Evolutionary conservation across 768 basidiomycete species (phyloP).

Genomic region (Naganishia kalamii): DNA sequence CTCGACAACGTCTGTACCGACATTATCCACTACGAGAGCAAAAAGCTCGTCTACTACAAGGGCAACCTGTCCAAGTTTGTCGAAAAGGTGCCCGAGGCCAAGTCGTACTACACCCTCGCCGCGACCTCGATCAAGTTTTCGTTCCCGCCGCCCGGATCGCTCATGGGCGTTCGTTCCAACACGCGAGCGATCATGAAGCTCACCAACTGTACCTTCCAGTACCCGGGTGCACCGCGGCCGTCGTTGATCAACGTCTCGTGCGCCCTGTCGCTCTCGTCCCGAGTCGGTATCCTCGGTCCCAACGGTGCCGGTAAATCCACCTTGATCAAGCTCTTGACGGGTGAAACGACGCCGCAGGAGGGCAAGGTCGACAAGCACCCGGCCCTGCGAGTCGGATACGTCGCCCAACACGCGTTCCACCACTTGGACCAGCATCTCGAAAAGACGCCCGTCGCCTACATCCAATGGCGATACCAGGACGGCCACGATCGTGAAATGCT

Average conservation of each 20-base stretch:
- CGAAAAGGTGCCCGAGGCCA: slow-evolving; percentile 80
- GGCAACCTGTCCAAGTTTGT: slow-evolving; percentile 90
- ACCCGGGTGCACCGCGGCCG: slow-evolving; percentile 73
- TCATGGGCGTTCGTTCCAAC: slow-evolving; percentile 94
- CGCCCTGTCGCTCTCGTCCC: slow-evolving; percentile 87
- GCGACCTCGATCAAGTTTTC: slow-evolving; percentile 89
- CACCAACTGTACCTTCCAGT: slow-evolving; percentile 83
- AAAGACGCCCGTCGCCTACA: slow-evolving; percentile 89
- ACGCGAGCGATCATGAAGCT: slow-evolving; percentile 94
- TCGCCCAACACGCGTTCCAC: slow-evolving; percentile 96
- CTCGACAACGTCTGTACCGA: slow-evolving; percentile 92
- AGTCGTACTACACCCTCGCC: slow-evolving; percentile 91
- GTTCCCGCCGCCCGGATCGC: slow-evolving; percentile 89
- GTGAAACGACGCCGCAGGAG: slow-evolving; percentile 84
- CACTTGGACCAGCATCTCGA: slow-evolving; percentile 87
- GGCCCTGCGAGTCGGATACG: slow-evolving; percentile 85
- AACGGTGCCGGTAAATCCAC: slow-evolving; percentile 97
- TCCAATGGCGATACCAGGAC: slow-evolving; percentile 97
- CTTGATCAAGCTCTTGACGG: slow-evolving; percentile 86
- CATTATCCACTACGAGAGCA: slow-evolving; percentile 92
- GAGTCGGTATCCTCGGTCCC: slow-evolving; percentile 83
- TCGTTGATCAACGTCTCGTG: slow-evolving; percentile 83
- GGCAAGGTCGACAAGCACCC: slow-evolving; percentile 93
- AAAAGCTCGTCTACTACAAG: slow-evolving; percentile 92
- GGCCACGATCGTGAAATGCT: slow-evolving; percentile 92